Evolutionary conservation across 306 rosid genomes (phyloP), one percentile per base, ranked within the genome.

Genomic region (Dicorynia guianensis): DNA sequence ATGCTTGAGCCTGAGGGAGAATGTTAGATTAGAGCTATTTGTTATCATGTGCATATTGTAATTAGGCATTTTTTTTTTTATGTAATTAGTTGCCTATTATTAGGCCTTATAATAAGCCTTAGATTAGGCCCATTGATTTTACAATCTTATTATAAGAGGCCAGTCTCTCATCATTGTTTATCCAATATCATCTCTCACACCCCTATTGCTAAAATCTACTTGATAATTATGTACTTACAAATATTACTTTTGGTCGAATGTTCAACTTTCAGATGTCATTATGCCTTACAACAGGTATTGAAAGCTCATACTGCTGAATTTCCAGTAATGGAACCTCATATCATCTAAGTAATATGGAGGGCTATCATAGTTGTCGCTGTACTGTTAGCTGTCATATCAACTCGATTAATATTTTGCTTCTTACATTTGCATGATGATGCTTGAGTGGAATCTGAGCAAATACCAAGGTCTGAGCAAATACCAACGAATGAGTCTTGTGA

Each of bases 261-360:
- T 59, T 62, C 25, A 18, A 56, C 69, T 78, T 83, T 81, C 86
- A 89, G 93, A 85, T 89, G 93, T 72, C 88, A 85, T 60, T 42
- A 61, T 68, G 94, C 94, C 56, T 69, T 89, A 81, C 67, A 83
- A 71, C 87, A 69, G 53, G 57, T 87, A 81, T n/a, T 85, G 85
- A 78, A 76, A 71, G 85, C 75, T 81, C 81, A 12, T 59, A 53
- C 69, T 53, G 72, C 79, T 53, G 47, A 72, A 74, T 79, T 38
- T 73, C 58, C 62, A 52, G 52, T 19, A 67, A 65, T 53, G 63
- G 85, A 67, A 75, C 49, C 82, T 54, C 46, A 13, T 54, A n/a
- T 77, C 33, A 80, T 72, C 54, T 86, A 70, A 83, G 35, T 67
- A 44, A 58, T 71, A 49, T 50, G 44, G 67, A 52, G 30, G 56